Evolutionary conservation across 805 yeast species (phyloP).

Genomic region (Sungouiozyma intestinalis): DNA sequence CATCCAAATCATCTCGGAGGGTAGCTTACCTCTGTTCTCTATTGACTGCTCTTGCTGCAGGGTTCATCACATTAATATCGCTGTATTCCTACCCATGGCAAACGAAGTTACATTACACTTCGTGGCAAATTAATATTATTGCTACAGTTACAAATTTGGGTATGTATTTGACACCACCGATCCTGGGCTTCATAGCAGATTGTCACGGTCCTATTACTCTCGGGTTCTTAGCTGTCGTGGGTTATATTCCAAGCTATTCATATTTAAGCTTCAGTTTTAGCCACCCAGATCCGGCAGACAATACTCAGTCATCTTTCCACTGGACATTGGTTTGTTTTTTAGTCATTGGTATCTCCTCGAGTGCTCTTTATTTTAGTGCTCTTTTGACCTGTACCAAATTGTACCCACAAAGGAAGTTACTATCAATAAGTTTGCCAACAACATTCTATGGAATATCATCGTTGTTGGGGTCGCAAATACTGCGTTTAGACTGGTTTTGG

Average conservation of each 20-base stretch:
- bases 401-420: slow-evolving; percentile 64
- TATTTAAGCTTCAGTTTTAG: slow-evolving; percentile 35
- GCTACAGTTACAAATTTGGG: slow-evolving; percentile 71
- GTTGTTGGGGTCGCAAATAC: slow-evolving; percentile 56
- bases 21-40: slow-evolving; percentile 49
- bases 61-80: slow-evolving; percentile 75
- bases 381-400: slow-evolving; percentile 75
- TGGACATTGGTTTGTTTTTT: slow-evolving; percentile 41
- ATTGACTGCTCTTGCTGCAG: slow-evolving; percentile 61
- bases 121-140: slow-evolving; percentile 59
- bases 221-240: slow-evolving; percentile 46
- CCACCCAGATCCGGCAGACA: slow-evolving; percentile 11
- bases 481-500: slow-evolving; percentile 35
- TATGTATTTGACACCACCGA: slow-evolving; percentile 74
- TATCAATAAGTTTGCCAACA: slow-evolving; percentile 83
- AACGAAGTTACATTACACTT: slow-evolving; percentile 45
- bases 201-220: slow-evolving; percentile 72
- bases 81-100: slow-evolving; percentile 66
- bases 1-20: slow-evolving; percentile 32
- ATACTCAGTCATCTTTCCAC: slow-evolving; percentile 16
- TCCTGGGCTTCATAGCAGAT: slow-evolving; percentile 74
- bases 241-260: slow-evolving; percentile 60
- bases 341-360: slow-evolving; percentile 60
- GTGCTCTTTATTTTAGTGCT: slow-evolving; percentile 60
- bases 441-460: slow-evolving; percentile 80